phyloP scores from a whole-genome alignment of 805 yeast species.

The Metschnikowia noctiluminum region DNA sequence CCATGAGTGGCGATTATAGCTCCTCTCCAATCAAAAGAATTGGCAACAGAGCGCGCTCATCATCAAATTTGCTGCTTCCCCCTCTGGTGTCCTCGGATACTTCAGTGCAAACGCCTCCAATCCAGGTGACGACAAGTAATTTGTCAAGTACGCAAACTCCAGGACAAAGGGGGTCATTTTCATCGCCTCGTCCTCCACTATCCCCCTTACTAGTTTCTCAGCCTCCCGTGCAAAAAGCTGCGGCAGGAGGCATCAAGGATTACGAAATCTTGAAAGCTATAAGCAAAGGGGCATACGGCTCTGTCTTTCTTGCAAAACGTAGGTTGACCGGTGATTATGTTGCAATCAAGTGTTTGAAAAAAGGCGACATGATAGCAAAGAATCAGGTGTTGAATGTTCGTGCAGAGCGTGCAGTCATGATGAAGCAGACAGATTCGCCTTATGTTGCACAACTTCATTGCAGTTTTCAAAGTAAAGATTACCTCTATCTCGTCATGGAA shows the following conservation, averaged over 20 bases:
- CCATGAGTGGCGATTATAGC: conserved; percentile 20
- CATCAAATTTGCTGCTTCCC: conserved; percentile 12
- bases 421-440: conserved; percentile 91
- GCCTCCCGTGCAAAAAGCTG: conserved; percentile 49
- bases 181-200: conserved; percentile 55
- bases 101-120: conserved; percentile 1
- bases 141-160: conserved; percentile 1
- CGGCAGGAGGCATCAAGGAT: conserved; percentile 73
- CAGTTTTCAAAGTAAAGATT: conserved; percentile 85
- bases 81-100: conserved; percentile 4
- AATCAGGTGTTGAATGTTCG: conserved; percentile 94
- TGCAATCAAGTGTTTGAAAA: conserved; percentile 88
- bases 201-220: conserved; percentile 78
- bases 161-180: conserved; percentile 11
- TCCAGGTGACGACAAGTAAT: neutral
- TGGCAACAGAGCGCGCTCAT: conserved; percentile 32
- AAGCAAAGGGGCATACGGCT: conserved; percentile 96
- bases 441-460: conserved; percentile 87
- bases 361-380: conserved; percentile 94
- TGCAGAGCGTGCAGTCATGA: conserved; percentile 96
- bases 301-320: conserved; percentile 82
- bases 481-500: conserved; percentile 92
- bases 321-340: conserved; percentile 89
- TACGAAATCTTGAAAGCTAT: conserved; percentile 90
- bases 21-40: conserved; percentile 46